Percentiles rank a stretch among this genome's conserved stretches.
phyloP scores from a whole-genome alignment of 176 grass and related monocot genomes.

The Metroxylon sagu region DNA sequence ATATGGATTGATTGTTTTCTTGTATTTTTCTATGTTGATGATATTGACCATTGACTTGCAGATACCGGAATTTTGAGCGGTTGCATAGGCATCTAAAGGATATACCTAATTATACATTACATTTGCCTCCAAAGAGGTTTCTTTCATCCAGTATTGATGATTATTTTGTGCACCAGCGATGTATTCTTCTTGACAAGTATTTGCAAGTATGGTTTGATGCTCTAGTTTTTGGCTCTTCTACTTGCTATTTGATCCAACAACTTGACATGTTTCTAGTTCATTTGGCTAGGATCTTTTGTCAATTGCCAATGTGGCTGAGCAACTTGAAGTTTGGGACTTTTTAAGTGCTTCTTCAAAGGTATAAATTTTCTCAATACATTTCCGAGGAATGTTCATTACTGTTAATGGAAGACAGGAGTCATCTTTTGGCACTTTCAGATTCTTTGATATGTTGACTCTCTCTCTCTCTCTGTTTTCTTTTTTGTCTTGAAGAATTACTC shows the following conservation, averaged over 20 bases:
- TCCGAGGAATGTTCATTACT: slow-evolving; percentile 3
- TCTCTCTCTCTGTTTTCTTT: slow-evolving; percentile 11
- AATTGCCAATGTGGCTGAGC: slow-evolving; percentile 89
- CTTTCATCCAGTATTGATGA: slow-evolving; percentile 97
- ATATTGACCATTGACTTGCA: slow-evolving; percentile 30
- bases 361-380: slow-evolving; percentile 3
- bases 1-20: background rate
- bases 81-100: slow-evolving; percentile 83
- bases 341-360: slow-evolving; percentile 85
- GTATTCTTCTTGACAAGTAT: slow-evolving; percentile 95
- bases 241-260: background rate
- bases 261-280: slow-evolving; percentile 18
- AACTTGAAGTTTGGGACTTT: slow-evolving; percentile 98
- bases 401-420: slow-evolving; percentile 12
- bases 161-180: slow-evolving; percentile 94
- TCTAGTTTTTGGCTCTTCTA: background rate
- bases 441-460: slow-evolving; percentile 20
- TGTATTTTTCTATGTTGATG: background rate
- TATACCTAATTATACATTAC: slow-evolving; percentile 95
- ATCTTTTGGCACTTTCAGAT: background rate
- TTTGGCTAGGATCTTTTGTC: slow-evolving; percentile 69
- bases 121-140: slow-evolving; percentile 94
- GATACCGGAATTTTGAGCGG: slow-evolving; percentile 96
- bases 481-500: slow-evolving; percentile 88
- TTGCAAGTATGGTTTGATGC: slow-evolving; percentile 56